A percentile compares a stretch with the other conserved stretches of the same genome.
Conservation (phyloP, 148 eudicot genomes). For the Diospyros lotus region DNA sequence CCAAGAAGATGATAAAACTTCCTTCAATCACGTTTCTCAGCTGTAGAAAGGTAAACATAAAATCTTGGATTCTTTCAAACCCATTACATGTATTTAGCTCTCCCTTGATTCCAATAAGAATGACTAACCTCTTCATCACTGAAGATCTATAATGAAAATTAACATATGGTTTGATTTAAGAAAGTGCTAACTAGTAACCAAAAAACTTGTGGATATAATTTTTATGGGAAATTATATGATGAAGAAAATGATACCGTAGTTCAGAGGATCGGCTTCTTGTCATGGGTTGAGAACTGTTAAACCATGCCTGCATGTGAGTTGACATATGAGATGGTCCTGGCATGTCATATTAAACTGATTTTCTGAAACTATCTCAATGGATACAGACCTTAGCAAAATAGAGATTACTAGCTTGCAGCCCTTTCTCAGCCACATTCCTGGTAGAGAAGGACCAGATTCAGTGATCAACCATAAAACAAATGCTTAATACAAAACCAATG, state of each 20-base stretch:
- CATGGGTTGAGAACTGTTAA: conserved; percentile 57
- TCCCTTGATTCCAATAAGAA: neutral
- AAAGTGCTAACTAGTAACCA: neutral
- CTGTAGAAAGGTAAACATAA: neutral
- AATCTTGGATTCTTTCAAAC: neutral
- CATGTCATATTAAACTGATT: conserved; percentile 2
- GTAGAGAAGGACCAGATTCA: neutral
- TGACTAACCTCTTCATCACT: neutral
- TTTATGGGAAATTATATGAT: neutral
- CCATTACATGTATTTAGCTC: neutral
- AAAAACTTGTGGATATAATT: neutral
- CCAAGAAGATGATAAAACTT: neutral
- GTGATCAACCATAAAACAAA: conserved; percentile 3
- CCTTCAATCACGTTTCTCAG: neutral
- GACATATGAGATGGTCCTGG: conserved; percentile 4
- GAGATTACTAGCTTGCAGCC: conserved; percentile 35
- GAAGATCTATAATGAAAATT: neutral
- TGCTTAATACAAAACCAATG: neutral
- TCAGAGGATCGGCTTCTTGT: conserved; percentile 59
- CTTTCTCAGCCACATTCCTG: conserved; percentile 34
- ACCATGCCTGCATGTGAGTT: conserved; percentile 41
- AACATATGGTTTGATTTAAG: neutral
- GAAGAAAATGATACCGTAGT: conserved; percentile 30
- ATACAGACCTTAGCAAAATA: conserved; percentile 44
- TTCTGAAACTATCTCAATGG: neutral